phyloP scores from a whole-genome alignment of 139 green algal species.

The Tetradesmus obliquus region DNA sequence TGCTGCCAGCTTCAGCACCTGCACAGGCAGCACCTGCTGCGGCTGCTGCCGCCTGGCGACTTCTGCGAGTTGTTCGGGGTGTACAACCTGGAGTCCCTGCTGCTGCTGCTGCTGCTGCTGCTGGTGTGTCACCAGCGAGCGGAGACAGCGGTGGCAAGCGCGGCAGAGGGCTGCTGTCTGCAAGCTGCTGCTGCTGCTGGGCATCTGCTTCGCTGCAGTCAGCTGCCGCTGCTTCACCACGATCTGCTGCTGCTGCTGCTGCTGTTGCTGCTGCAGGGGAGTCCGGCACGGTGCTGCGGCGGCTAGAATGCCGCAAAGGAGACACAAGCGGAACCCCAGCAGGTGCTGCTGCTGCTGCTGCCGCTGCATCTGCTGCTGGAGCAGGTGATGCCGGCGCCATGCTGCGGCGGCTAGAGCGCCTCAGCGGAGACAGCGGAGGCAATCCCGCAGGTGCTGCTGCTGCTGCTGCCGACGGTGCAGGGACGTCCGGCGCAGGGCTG shows the following conservation, averaged over 20 bases:
- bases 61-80: not conserved
- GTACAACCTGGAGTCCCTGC: not conserved
- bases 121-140: not conserved
- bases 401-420: not conserved
- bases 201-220: not conserved
- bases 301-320: not conserved
- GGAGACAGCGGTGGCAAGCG: not conserved
- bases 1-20: not conserved
- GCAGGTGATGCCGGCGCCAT: not conserved
- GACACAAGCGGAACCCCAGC: not conserved
- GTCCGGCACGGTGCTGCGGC: too few relatives aligned
- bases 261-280: not conserved
- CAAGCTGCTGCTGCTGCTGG: not conserved
- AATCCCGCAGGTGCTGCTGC: not conserved
- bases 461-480: not conserved
- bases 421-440: not conserved
- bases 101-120: not conserved
- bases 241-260: not conserved
- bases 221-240: not conserved
- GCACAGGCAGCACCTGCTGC: not conserved
- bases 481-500: too few relatives aligned
- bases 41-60: not conserved
- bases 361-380: not conserved
- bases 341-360: not conserved
- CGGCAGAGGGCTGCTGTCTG: not conserved